Evolutionary conservation across 768 basidiomycete species (phyloP), one percentile per base, ranked within the genome.

Genomic region (Galerina sulciceps): DNA sequence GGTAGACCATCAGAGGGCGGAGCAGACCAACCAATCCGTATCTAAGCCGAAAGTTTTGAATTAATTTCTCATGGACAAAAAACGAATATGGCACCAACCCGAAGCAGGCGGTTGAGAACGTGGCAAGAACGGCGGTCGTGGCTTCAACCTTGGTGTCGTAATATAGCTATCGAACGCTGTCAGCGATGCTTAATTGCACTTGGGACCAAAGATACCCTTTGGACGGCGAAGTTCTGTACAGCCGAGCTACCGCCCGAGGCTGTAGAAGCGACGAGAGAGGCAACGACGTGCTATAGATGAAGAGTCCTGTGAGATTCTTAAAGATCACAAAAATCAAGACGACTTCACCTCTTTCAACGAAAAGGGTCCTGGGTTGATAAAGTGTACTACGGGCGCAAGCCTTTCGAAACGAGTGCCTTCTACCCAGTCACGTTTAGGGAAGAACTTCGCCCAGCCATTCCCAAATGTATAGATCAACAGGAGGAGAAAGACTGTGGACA

Each of bases 81-180:
- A 23, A 36, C 3, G 5, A 3, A 50, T 38, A 2, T 18, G 18
- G n/a, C 20, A 60, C 77, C 53, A 61, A 85, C 80, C 84, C 85
- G 69, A 88, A 87, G 66, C 83, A 84, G 4, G 83, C 83, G 0
- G 85, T 85, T 2, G 85, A 87, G 69, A 87, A 87, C 0, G 85
- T 87, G 0, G 84, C 83, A 9, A 89, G 78, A 31, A 87, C 73
- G 6, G 85, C 85, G 2, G 84, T 85, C 0, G 80, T 75, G 0
- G 84, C 81, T 44, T 76, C 74, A 2, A 87, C 82, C 35, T 84
- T 71, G 3, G 83, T 83, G 58, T 83, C 74, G 65, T 87, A 89
- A 66, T 82, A 88, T 1, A 88, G 77, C 84, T 86, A 59, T 10
- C 26, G 4, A 15, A 14, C 4, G 40, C 5, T 31, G 18, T 6